These are phyloP conservation scores for Clonostachys rhizophaga DNA, from an alignment of 2,329 filamentous ascomycete species.

Conservation along the genomic window DNA sequence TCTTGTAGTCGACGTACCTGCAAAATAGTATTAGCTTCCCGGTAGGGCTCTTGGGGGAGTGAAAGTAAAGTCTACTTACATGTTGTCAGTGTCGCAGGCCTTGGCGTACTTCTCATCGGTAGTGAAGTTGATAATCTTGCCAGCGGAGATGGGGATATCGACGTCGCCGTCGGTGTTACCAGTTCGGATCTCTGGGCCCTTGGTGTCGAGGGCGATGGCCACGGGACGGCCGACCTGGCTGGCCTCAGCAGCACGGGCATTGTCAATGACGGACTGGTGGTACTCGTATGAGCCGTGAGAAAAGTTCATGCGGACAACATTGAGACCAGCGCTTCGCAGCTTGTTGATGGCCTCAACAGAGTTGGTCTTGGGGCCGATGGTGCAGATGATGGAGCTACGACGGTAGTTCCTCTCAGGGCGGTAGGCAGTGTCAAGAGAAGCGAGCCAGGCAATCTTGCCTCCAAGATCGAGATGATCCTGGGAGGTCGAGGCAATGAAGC, in stretches of 20 bases:
- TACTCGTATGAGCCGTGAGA: constrained; percentile 80
- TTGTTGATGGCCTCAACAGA: constrained; percentile 94
- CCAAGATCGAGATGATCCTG: constrained; percentile 83
- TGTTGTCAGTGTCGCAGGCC: constrained; percentile 82
- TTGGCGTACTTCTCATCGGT: constrained; percentile 91
- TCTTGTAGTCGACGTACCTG: constrained; percentile 98
- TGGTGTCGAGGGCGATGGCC: constrained; percentile 85
- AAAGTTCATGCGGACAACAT: constrained; percentile 99
- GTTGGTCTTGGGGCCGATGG: constrained; percentile 99
- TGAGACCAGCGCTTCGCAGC: constrained; percentile 85
- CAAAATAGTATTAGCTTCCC: neutral
- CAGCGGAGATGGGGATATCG: constrained; percentile 81
- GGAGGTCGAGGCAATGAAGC: constrained; percentile 58
- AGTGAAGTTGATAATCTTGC: constrained; percentile 88
- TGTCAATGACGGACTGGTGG: constrained; percentile 97
- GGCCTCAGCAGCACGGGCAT: constrained; percentile 83
- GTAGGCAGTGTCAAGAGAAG: constrained; percentile 81
- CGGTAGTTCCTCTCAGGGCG: constrained; percentile 85
- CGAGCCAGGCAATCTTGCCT: constrained; percentile 62
- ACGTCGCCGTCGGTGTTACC: constrained; percentile 75
- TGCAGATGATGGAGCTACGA: constrained; percentile 97
- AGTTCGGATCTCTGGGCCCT: constrained; percentile 58
- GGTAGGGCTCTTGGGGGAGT: neutral
- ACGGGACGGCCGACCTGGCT: constrained; percentile 76
- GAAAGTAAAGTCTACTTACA: constrained; percentile 52